phyloP scores from a whole-genome alignment of 23 red algal genomes.

The Gracilariopsis chorda region DNA sequence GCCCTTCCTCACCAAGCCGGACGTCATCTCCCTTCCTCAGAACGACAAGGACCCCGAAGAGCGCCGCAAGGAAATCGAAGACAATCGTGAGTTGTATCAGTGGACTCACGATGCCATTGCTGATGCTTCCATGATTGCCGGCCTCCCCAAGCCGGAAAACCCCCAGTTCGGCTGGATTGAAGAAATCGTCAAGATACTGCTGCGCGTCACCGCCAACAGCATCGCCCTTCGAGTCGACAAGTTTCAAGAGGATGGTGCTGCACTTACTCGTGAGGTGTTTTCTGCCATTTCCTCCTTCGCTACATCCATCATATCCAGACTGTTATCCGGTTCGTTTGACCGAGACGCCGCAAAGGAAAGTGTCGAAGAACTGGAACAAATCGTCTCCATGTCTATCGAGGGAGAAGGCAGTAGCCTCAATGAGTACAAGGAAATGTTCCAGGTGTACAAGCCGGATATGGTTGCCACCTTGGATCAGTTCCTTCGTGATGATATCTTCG shows the following conservation, averaged over 20 bases:
- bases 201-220: not conserved
- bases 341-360: not conserved
- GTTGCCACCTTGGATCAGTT: not conserved
- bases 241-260: not conserved
- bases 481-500: constrained; percentile 13
- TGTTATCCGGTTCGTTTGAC: not conserved
- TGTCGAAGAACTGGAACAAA: not conserved
- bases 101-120: constrained; percentile 11
- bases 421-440: constrained; percentile 29
- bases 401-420: not conserved
- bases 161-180: not conserved
- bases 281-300: not conserved
- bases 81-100: constrained; percentile 1
- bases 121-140: not conserved
- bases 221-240: not conserved
- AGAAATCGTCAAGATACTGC: not conserved
- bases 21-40: constrained; percentile 8
- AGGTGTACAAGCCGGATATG: constrained; percentile 16
- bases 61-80: not conserved
- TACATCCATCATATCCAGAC: not conserved
- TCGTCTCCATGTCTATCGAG: not conserved
- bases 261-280: not conserved
- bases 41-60: not conserved
- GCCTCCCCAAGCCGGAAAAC: not conserved
- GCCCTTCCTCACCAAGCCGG: not conserved